A percentile compares a stretch with the other conserved stretches of the same genome.
These are phyloP conservation scores for Saccharata proteae DNA, from an alignment of 2,329 filamentous ascomycete species.

Conservation along the genomic window DNA sequence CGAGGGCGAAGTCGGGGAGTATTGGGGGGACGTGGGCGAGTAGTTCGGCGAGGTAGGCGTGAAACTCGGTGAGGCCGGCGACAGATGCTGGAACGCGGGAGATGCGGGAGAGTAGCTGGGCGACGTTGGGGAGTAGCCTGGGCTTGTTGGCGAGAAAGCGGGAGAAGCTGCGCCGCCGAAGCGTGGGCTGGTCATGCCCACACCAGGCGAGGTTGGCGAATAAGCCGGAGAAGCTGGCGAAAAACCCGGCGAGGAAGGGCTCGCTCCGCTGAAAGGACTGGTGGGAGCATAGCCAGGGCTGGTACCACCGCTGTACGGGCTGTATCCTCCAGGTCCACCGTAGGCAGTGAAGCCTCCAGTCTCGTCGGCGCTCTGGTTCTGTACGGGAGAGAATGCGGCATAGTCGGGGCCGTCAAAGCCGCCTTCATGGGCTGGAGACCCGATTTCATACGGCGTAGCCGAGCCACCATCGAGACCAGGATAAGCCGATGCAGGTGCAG, in stretches of 20 bases:
- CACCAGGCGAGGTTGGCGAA: slow-evolving; percentile 49
- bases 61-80: slow-evolving; percentile 40
- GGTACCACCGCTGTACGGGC: slow-evolving; percentile 51
- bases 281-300: slow-evolving; percentile 58
- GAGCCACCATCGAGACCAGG: slow-evolving; percentile 67
- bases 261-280: slow-evolving; percentile 56
- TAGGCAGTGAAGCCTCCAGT: slow-evolving; percentile 50
- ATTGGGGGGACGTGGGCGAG: slow-evolving; percentile 46
- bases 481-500: slow-evolving; percentile 39
- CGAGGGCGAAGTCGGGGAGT: slow-evolving; percentile 47
- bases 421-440: slow-evolving; percentile 50
- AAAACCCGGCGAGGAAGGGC: slow-evolving; percentile 28
- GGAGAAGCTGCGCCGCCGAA: slow-evolving; percentile 19
- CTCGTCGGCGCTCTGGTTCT: slow-evolving; percentile 50
- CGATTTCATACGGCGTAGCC: slow-evolving; percentile 81
- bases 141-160: slow-evolving; percentile 36
- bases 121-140: slow-evolving; percentile 65
- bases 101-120: slow-evolving; percentile 39
- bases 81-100: slow-evolving; percentile 44
- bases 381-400: slow-evolving; percentile 64
- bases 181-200: slow-evolving; percentile 43
- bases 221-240: slow-evolving; percentile 36
- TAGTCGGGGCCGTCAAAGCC: slow-evolving; percentile 48
- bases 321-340: slow-evolving; percentile 52
- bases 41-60: slow-evolving; percentile 37